A percentile compares a stretch with the other conserved stretches of the same genome.
Evolutionary conservation across 257 asterid genomes (phyloP).

Genomic region (Verbascum thapsus): DNA sequence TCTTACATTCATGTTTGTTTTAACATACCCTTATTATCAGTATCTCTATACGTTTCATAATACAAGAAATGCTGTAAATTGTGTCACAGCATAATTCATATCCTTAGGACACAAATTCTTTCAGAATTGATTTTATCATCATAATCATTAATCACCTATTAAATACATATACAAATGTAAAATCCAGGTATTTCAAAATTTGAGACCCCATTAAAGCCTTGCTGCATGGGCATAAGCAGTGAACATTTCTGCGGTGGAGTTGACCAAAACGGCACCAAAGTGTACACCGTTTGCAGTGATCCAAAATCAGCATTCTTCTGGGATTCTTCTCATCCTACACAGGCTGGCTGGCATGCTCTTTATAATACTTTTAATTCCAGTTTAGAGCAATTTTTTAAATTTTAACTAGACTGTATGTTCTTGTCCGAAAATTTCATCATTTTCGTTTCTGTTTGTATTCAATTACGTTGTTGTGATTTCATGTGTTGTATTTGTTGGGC

Average conservation of each 20-base stretch:
- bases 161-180: neutral
- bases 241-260: conserved; percentile 53
- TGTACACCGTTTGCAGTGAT: conserved; percentile 69
- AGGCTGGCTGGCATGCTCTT: conserved; percentile 87
- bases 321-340: conserved; percentile 82
- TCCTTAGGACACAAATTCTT: too few relatives aligned
- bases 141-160: too few relatives aligned
- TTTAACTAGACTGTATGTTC: neutral
- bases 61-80: too few relatives aligned
- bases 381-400: conserved; percentile 44
- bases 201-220: conserved; percentile 69
- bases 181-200: conserved; percentile 59
- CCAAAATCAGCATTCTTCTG: conserved; percentile 71
- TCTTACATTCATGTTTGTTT: too few relatives aligned
- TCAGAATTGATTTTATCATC: too few relatives aligned
- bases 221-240: conserved; percentile 61
- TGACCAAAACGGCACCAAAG: conserved; percentile 54
- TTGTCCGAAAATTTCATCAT: neutral
- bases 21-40: too few relatives aligned
- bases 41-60: too few relatives aligned
- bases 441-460: neutral
- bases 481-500: too few relatives aligned
- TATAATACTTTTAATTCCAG: conserved; percentile 40
- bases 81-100: too few relatives aligned
- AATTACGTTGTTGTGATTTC: conserved; percentile 2